Conservation (phyloP, 257 asterid genomes). For the Dorcoceras hygrometricum region DNA sequence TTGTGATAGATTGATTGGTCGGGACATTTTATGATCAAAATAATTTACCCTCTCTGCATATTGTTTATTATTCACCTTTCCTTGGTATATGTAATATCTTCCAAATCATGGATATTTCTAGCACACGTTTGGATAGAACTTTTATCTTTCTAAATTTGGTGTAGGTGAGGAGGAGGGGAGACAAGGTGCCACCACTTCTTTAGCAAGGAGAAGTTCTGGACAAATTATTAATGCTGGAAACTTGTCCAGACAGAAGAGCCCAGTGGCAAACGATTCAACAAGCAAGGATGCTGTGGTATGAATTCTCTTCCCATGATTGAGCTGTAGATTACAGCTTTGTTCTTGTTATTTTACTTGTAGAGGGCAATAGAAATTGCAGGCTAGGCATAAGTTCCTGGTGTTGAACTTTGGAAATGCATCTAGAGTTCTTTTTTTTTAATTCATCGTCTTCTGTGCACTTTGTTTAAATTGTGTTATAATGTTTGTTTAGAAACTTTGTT, state of each 20-base stretch:
- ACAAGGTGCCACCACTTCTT: conserved; percentile 35
- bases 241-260: conserved; percentile 49
- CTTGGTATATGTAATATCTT: neutral
- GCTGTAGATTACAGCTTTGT: neutral
- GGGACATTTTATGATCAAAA: neutral
- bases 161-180: conserved; percentile 53
- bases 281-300: conserved; percentile 54
- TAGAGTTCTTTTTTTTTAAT: too few species aligned
- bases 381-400: neutral
- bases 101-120: neutral
- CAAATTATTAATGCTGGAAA: conserved; percentile 40
- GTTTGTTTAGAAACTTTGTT: neutral
- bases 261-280: conserved; percentile 45
- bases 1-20: neutral
- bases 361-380: neutral
- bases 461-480: neutral
- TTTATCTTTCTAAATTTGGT: neutral
- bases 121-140: neutral
- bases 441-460: neutral
- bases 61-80: neutral
- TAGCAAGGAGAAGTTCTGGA: conserved; percentile 44
- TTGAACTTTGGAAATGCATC: neutral
- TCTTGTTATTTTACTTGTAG: neutral
- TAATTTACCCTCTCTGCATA: neutral
- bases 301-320: neutral